phyloP scores from a whole-genome alignment of 805 yeast species.

The Ogataea paraovalis region DNA sequence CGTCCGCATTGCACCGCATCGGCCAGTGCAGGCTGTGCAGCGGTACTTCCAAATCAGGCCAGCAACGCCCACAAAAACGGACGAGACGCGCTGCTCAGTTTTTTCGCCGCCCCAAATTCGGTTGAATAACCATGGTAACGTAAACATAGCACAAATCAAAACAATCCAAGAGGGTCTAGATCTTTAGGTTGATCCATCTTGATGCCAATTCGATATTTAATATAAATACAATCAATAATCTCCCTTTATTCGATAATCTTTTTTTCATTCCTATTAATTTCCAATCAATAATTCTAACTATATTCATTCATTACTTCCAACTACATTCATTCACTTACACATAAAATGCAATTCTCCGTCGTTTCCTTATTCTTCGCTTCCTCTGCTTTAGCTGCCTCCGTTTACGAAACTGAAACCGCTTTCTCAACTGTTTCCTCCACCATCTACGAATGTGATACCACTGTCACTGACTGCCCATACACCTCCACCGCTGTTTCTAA shows the following conservation, averaged over 20 bases:
- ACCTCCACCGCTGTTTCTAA: slow-evolving; percentile 19
- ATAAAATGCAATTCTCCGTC: slow-evolving; percentile 43
- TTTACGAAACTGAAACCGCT: slow-evolving; percentile 31
- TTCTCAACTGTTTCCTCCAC: slow-evolving; percentile 36
- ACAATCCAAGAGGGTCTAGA: not conserved
- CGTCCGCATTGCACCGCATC: no score
- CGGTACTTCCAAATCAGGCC: not conserved
- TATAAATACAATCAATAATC: not conserved
- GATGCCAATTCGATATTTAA: not conserved
- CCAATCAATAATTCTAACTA: slow-evolving; percentile 12
- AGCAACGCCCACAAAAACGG: not conserved
- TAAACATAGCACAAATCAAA: not conserved
- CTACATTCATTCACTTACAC: slow-evolving; percentile 24
- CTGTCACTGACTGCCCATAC: slow-evolving; percentile 32
- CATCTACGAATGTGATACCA: slow-evolving; percentile 35
- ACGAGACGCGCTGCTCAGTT: not conserved
- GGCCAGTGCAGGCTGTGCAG: not conserved
- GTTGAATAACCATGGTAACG: not conserved
- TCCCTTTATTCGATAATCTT: no score
- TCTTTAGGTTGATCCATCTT: not conserved
- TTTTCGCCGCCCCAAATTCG: not conserved
- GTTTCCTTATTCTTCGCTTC: slow-evolving; percentile 36
- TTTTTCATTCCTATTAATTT: slow-evolving; percentile 2
- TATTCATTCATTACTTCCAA: slow-evolving; percentile 25
- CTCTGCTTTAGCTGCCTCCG: slow-evolving; percentile 33